These are phyloP conservation scores for Fusarium duplospermum DNA, from an alignment of 2,329 filamentous ascomycete species.

Conservation along the genomic window DNA sequence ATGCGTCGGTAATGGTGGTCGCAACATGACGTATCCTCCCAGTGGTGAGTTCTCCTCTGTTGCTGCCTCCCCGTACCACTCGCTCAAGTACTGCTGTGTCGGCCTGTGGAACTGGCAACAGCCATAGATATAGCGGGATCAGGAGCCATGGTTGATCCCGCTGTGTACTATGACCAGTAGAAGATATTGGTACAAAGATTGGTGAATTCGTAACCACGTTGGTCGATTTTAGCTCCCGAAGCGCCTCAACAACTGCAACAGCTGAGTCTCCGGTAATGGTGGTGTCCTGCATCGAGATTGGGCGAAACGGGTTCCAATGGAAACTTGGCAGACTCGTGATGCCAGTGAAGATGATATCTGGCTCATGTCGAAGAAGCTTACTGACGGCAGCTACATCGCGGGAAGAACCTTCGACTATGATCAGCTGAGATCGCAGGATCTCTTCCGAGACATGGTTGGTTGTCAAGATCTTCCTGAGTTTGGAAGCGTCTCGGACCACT, in stretches of 20 bases:
- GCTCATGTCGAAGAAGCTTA: conserved; percentile 1
- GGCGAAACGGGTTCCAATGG: conserved; percentile 2
- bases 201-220: neutral
- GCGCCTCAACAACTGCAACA: neutral
- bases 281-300: conserved; percentile 1
- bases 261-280: conserved; percentile 7
- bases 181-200: conserved; percentile 5
- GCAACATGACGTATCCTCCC: conserved; percentile 1
- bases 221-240: neutral
- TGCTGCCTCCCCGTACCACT: neutral
- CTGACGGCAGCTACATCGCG: neutral
- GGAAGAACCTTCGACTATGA: conserved; percentile 1
- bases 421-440: neutral
- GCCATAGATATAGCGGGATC: conserved; percentile 6
- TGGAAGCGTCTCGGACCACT: conserved; percentile 8
- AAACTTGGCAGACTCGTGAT: conserved; percentile 1
- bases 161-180: neutral
- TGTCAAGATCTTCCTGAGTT: conserved; percentile 4
- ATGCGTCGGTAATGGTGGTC: conserved; percentile 1
- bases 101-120: conserved; percentile 1
- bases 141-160: conserved; percentile 1
- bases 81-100: neutral
- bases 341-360: conserved; percentile 8
- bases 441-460: neutral
- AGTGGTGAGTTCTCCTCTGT: neutral